Conservation (phyloP, 352 stramenopile species). For the Phytophthora chlamydospora region DNA sequence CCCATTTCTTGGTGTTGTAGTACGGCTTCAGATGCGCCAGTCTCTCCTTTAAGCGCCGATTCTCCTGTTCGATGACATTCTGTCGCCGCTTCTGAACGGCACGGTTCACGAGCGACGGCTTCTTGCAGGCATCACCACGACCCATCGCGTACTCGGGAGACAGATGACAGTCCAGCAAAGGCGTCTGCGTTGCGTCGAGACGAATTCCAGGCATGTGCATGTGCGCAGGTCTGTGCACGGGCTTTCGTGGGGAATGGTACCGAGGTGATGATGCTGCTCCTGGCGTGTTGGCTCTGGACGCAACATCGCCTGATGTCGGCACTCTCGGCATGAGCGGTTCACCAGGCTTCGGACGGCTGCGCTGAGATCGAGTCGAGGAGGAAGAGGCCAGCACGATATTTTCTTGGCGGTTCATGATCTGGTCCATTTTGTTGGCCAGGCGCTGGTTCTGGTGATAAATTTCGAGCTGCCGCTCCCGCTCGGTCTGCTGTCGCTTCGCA, state of each 20-base stretch:
- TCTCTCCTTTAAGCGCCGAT: slow-evolving; percentile 60
- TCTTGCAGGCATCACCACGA: slow-evolving; percentile 73
- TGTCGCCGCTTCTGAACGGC: slow-evolving; percentile 58
- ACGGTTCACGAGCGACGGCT: slow-evolving; percentile 66
- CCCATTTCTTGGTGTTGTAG: slow-evolving; percentile 80
- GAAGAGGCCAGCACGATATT: slow-evolving; percentile 57
- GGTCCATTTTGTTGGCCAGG: slow-evolving; percentile 73
- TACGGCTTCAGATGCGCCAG: slow-evolving; percentile 62
- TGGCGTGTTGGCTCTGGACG: slow-evolving; percentile 16
- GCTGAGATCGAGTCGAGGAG: slow-evolving; percentile 10
- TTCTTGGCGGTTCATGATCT: slow-evolving; percentile 70
- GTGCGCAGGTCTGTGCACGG: slow-evolving; percentile 52
- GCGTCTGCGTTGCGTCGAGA: slow-evolving; percentile 66
- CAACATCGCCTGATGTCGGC: not conserved
- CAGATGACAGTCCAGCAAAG: slow-evolving; percentile 77
- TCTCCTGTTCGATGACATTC: slow-evolving; percentile 67
- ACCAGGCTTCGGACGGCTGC: slow-evolving; percentile 3
- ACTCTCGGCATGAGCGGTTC: slow-evolving; percentile 15
- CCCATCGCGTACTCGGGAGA: slow-evolving; percentile 66
- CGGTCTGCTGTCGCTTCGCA: slow-evolving; percentile 64
- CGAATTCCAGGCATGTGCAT: slow-evolving; percentile 76
- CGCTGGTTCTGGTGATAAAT: slow-evolving; percentile 79
- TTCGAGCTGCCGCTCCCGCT: slow-evolving; percentile 61
- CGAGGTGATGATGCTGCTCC: slow-evolving; percentile 7
- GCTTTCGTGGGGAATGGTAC: slow-evolving; percentile 28